Evolutionary conservation across 2,329 filamentous ascomycete species (phyloP).

Genomic region (Monosporascus sp.): DNA sequence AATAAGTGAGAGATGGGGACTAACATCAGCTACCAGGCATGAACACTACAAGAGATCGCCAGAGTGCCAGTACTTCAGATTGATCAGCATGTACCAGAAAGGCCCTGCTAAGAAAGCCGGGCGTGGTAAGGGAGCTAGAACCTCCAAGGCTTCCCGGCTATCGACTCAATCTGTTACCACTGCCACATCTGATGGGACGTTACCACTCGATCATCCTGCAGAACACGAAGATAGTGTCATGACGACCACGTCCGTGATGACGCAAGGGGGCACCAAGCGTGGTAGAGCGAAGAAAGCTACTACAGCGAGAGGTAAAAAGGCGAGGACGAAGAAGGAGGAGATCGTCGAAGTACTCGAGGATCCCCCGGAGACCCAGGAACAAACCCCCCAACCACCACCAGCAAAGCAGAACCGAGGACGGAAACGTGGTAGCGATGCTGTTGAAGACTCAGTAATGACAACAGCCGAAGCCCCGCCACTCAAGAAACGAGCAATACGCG

Average conservation of each 20-base stretch:
- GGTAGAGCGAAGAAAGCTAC: slow-evolving; percentile 51
- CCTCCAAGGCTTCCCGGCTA: slow-evolving; percentile 65
- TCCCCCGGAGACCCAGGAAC: slow-evolving; percentile 24
- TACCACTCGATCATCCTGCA: slow-evolving; percentile 40
- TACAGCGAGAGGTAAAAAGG: slow-evolving; percentile 39
- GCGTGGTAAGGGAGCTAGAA: slow-evolving; percentile 47
- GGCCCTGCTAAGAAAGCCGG: slow-evolving; percentile 47
- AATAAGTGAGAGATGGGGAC: slow-evolving; percentile 3
- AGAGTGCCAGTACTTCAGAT: slow-evolving; percentile 75
- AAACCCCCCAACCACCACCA: slow-evolving; percentile 25
- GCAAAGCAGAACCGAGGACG: slow-evolving; percentile 45
- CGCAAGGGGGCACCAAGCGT: slow-evolving; percentile 45
- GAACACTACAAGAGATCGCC: slow-evolving; percentile 79
- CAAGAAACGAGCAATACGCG: slow-evolving; percentile 54
- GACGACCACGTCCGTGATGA: slow-evolving; percentile 55
- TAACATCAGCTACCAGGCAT: slow-evolving; percentile 45
- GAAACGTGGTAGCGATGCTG: slow-evolving; percentile 58
- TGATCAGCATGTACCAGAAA: slow-evolving; percentile 52
- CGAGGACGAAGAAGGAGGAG: slow-evolving; percentile 49
- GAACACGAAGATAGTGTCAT: slow-evolving; percentile 54
- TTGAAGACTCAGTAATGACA: slow-evolving; percentile 42
- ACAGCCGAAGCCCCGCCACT: slow-evolving; percentile 42
- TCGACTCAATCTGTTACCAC: slow-evolving; percentile 55
- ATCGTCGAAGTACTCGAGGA: slow-evolving; percentile 40
- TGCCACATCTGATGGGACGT: slow-evolving; percentile 42